Percentiles rank a stretch among this genome's conserved stretches.
Evolutionary conservation across 140 eudicot genomes (phyloP).

Genomic region (Senecio squalidus): DNA sequence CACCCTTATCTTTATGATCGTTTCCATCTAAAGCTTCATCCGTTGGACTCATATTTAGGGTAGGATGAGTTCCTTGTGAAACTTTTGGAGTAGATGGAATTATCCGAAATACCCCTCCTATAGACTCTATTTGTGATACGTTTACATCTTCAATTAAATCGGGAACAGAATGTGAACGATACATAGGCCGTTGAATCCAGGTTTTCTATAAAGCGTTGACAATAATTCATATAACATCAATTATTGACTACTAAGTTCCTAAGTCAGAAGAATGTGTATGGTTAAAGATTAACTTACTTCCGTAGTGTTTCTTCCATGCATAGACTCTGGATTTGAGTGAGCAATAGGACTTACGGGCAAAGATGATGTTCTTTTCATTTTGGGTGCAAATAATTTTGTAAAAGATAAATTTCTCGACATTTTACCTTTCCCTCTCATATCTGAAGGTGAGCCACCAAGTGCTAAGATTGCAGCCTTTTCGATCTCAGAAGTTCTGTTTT

Average conservation of each 20-base stretch:
- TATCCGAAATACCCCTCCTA: conserved; percentile 68
- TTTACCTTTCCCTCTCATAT: conserved; percentile 29
- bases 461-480: conserved; percentile 75
- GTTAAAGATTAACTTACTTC: conserved; percentile 35
- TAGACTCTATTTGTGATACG: conserved; percentile 42
- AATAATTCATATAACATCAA: background rate
- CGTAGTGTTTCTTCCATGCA: conserved; percentile 61
- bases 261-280: conserved; percentile 5
- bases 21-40: conserved; percentile 48
- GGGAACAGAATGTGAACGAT: conserved; percentile 91
- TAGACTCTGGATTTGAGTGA: conserved; percentile 92
- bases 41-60: conserved; percentile 27
- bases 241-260: too few species aligned
- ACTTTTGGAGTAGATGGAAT: conserved; percentile 57
- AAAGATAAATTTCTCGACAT: conserved; percentile 59
- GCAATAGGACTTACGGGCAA: conserved; percentile 70
- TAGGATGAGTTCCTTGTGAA: conserved; percentile 31
- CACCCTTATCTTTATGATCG: conserved; percentile 32
- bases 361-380: conserved; percentile 53
- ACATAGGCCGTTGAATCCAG: conserved; percentile 38
- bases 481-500: conserved; percentile 59
- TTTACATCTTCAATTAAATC: conserved; percentile 58
- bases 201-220: conserved; percentile 51
- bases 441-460: conserved; percentile 68
- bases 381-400: conserved; percentile 49